Evolutionary conservation across 2,329 filamentous ascomycete species (phyloP).

Genomic region (Trichoderma sp.): DNA sequence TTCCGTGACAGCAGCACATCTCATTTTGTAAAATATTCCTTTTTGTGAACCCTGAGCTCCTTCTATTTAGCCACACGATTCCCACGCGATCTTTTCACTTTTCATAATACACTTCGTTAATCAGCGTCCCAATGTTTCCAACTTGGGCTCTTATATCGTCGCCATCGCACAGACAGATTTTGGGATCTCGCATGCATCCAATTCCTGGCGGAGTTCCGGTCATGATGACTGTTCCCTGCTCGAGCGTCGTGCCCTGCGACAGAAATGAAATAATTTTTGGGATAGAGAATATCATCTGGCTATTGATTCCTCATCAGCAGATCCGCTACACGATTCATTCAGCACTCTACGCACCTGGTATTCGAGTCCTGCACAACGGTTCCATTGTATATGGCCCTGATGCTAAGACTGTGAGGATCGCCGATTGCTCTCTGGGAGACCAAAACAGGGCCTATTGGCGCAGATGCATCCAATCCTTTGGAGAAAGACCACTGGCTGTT

Average conservation of each 20-base stretch:
- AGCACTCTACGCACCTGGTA: not conserved
- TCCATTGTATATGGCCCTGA: not conserved
- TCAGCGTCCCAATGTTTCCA: not conserved
- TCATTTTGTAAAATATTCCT: not conserved
- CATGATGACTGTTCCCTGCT: slow-evolving; percentile 1
- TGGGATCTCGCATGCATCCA: not conserved
- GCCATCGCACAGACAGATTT: not conserved
- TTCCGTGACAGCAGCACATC: not conserved
- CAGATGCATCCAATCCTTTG: not conserved
- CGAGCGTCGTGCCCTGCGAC: not conserved
- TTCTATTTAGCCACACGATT: not conserved
- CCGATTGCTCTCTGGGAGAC: not conserved
- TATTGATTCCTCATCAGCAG: not conserved
- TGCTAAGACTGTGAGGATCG: not conserved
- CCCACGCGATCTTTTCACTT: not conserved
- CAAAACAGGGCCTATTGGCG: not conserved
- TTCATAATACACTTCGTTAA: not conserved
- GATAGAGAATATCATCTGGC: not conserved
- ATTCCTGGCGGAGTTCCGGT: not conserved
- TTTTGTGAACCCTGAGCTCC: not conserved
- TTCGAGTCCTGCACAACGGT: not conserved
- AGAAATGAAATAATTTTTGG: not conserved
- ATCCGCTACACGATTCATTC: not conserved
- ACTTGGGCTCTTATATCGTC: not conserved
- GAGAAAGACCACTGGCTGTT: not conserved